Base-by-base conservation (phyloP, 2,329 filamentous ascomycete genomes). In the Hymenoscyphus scutula region DNA sequence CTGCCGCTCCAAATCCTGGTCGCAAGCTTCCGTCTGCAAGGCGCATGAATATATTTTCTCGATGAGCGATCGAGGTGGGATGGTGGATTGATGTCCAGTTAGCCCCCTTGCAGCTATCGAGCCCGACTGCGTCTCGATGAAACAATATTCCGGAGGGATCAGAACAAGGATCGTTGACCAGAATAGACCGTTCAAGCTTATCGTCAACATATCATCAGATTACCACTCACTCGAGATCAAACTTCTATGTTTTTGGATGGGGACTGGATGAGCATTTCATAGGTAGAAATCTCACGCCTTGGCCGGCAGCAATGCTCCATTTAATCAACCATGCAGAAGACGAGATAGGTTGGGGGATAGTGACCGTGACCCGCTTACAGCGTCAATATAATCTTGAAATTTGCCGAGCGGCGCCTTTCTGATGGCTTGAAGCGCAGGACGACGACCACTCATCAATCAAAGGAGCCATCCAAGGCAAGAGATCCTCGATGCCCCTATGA, bases 81-180 rank as follows among this genome's bases (percentile, higher is more conserved):
- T 64, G 63, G 58, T 37, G 30, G 58, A 34, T 57, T 27, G 45
- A 51, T 51, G 45, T 51, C 45, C 45, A 51, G 45, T 51, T 23
- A 51, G 45, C 29, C 45, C 60, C 63, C 65, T 64, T 56, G 62
- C 56, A 60, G 56, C 62, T 64, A 15, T 27, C 65, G 56, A 62
- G 62, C 54, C 62, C 57, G 59, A 62, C 60, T 65, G 68, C 67
- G 66, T 69, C 64, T 69, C 65, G 66, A 66, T 72, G 71, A 73
- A 72, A 73, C 71, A 68, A 68, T 62, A 32, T 65, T 69, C 68
- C 69, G 67, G 70, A 60, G 38, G 63, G 67, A 70, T 69, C 64
- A 60, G 48, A 60, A 55, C 56, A 58, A 15, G 58, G 58, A 57
- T 56, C 58, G n/a, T 23, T 10, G 56, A 65, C 62, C 57, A 62